These are phyloP conservation scores for Aspergillus candidus DNA, from an alignment of 2,329 filamentous ascomycete species.

Conservation along the genomic window DNA sequence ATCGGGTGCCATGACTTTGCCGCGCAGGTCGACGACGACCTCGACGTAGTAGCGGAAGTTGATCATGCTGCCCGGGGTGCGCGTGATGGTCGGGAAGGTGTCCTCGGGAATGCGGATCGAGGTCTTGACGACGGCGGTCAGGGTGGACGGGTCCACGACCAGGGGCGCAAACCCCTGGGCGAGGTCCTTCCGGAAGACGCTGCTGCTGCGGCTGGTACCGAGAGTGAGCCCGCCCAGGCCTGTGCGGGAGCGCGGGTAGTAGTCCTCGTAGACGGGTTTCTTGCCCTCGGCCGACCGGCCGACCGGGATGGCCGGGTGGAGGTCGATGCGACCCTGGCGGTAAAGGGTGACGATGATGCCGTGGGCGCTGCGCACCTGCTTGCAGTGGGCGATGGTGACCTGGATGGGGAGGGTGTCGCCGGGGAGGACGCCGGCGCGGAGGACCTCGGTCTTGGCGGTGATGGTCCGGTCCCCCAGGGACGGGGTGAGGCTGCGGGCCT, in stretches of 20 bases:
- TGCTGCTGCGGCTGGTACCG: slow-evolving; percentile 77
- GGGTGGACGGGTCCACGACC: slow-evolving; percentile 73
- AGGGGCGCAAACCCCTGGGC: slow-evolving; percentile 83
- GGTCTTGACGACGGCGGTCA: slow-evolving; percentile 74
- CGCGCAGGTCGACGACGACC: slow-evolving; percentile 85
- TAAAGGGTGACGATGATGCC: slow-evolving; percentile 92
- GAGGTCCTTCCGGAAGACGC: slow-evolving; percentile 92
- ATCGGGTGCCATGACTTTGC: slow-evolving; percentile 72
- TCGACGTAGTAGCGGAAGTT: slow-evolving; percentile 92
- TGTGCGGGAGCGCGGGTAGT: slow-evolving; percentile 79
- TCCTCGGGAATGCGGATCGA: slow-evolving; percentile 84
- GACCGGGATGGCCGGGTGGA: slow-evolving; percentile 58
- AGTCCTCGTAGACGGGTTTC: slow-evolving; percentile 70
- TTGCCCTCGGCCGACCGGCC: slow-evolving; percentile 59
- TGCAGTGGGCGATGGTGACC: slow-evolving; percentile 80
- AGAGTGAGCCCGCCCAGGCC: slow-evolving; percentile 81
- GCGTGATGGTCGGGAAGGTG: slow-evolving; percentile 82
- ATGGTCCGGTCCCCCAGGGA: slow-evolving; percentile 69
- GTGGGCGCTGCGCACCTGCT: slow-evolving; percentile 81
- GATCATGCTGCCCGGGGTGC: slow-evolving; percentile 88
- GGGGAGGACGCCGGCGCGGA: slow-evolving; percentile 75
- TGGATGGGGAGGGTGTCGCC: slow-evolving; percentile 77
- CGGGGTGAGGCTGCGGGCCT: slow-evolving; percentile 45
- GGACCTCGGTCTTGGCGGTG: slow-evolving; percentile 74
- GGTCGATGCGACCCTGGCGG: slow-evolving; percentile 83